Percentiles rank a stretch among this genome's conserved stretches.
phyloP scores from a whole-genome alignment of 495 filamentous ascomycete species.

The Aspergillus carlsbadensis region DNA sequence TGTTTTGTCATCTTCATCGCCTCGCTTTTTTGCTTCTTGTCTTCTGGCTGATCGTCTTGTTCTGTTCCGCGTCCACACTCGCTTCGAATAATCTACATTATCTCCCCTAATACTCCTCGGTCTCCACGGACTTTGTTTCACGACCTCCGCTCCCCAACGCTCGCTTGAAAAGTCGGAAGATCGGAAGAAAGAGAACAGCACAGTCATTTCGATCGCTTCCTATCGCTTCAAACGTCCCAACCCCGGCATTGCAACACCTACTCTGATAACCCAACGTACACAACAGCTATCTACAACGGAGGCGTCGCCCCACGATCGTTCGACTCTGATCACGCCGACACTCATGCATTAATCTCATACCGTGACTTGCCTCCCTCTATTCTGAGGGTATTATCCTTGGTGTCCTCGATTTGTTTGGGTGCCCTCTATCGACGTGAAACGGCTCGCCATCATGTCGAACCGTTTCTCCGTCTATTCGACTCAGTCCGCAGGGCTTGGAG shows the following conservation, averaged over 20 bases:
- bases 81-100: conserved; percentile 2
- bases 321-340: neutral
- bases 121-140: neutral
- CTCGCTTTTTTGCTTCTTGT: conserved; percentile 10
- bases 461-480: conserved; percentile 87
- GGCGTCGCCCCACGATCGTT: neutral
- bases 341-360: conserved; percentile 10
- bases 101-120: conserved; percentile 11
- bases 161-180: conserved; percentile 10
- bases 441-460: conserved; percentile 57
- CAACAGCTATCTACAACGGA: neutral
- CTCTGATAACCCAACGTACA: neutral
- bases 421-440: neutral
- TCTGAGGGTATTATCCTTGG: neutral
- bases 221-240: neutral
- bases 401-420: neutral
- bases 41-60: conserved; percentile 7
- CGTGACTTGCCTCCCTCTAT: neutral
- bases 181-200: neutral
- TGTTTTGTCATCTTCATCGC: conserved; percentile 4
- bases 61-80: conserved; percentile 9
- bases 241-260: neutral
- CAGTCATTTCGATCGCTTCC: neutral
- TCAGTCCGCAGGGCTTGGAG: conserved; percentile 58
- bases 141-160: conserved; percentile 17